Conservation (phyloP, 164 flowering plant species). For the Nelumbo lutea region DNA sequence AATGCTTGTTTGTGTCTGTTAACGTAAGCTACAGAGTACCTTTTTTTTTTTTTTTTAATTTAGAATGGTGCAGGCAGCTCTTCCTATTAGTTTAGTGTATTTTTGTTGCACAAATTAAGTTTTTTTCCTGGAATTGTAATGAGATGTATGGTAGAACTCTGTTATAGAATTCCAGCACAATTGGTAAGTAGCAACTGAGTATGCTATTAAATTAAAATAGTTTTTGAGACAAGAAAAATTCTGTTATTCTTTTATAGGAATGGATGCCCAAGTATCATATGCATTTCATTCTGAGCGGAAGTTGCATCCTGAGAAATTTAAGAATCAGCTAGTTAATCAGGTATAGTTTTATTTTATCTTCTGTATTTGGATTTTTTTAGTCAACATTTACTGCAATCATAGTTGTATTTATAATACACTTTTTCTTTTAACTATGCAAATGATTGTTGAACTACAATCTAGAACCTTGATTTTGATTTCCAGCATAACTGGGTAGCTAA, state of each 20-base stretch:
- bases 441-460: not conserved
- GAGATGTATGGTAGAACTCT: not conserved
- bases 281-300: slow-evolving; percentile 95
- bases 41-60: not conserved
- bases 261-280: slow-evolving; percentile 99
- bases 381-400: not conserved
- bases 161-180: too few species aligned
- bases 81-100: not conserved
- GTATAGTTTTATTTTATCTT: slow-evolving; percentile 27
- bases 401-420: not conserved
- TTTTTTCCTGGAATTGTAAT: not conserved
- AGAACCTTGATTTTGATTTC: not conserved
- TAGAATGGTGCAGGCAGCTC: not conserved
- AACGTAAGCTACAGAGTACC: not conserved
- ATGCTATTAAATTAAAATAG: not conserved
- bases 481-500: not conserved
- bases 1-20: not conserved
- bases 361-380: not conserved
- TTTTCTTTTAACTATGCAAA: not conserved
- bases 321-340: slow-evolving; percentile 86
- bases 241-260: slow-evolving; percentile 40
- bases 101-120: not conserved
- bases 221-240: not conserved
- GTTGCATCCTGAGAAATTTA: slow-evolving; percentile 87
- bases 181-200: not conserved